A percentile compares a stretch with the other conserved stretches of the same genome.
These are phyloP conservation scores for Kuraishia borneana DNA, from an alignment of 805 yeast species.

Conservation along the genomic window DNA sequence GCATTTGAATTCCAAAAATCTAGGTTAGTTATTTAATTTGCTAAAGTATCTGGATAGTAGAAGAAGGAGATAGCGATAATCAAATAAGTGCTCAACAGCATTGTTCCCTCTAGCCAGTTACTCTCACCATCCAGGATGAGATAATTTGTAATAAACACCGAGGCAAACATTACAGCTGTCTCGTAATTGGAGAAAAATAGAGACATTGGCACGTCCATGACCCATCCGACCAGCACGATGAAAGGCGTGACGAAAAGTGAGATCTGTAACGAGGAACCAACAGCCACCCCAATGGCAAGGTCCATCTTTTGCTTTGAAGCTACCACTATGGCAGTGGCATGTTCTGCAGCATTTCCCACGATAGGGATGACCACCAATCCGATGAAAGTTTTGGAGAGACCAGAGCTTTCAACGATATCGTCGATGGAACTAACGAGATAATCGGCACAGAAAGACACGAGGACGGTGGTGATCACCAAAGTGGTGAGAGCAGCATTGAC, in stretches of 20 bases:
- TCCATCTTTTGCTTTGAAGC: conserved; percentile 97
- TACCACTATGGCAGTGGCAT: conserved; percentile 90
- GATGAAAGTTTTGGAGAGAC: conserved; percentile 87
- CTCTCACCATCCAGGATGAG: conserved; percentile 88
- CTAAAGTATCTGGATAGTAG: conserved; percentile 61
- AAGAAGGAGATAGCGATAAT: conserved; percentile 86
- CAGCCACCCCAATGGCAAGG: conserved; percentile 91
- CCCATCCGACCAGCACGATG: conserved; percentile 93
- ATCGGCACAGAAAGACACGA: conserved; percentile 89
- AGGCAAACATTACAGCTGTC: conserved; percentile 81
- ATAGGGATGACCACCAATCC: conserved; percentile 92
- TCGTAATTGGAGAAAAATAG: conserved; percentile 87
- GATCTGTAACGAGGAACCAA: conserved; percentile 92
- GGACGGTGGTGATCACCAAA: conserved; percentile 54
- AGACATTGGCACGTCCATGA: conserved; percentile 82
- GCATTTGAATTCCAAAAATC: background rate
- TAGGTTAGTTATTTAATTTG: conserved; percentile 2
- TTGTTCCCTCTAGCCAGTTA: conserved; percentile 94
- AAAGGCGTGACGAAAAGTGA: conserved; percentile 94
- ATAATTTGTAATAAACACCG: conserved; percentile 81
- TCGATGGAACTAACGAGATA: conserved; percentile 90
- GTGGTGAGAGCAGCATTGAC: conserved; percentile 41
- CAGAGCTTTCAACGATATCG: conserved; percentile 71
- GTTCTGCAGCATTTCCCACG: conserved; percentile 98
- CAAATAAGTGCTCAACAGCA: conserved; percentile 78